Evolutionary conservation across 139 green algal genomes (phyloP).

Genomic region (Micractinium conductrix): DNA sequence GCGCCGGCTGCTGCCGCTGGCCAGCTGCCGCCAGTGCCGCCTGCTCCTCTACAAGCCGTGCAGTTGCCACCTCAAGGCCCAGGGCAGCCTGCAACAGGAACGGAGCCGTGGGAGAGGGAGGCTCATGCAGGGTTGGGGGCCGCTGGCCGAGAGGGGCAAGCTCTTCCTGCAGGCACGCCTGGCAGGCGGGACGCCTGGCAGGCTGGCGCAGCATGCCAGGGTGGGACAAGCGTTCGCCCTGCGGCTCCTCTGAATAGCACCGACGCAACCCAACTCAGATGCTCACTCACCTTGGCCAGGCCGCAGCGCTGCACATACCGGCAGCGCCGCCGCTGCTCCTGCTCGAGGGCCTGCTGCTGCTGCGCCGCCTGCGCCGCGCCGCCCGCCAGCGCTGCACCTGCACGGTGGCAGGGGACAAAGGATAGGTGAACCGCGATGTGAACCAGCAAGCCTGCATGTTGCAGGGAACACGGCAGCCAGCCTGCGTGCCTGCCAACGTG

Average conservation of each 20-base stretch:
- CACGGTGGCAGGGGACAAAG: too few relatives aligned
- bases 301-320: slow-evolving; percentile 12
- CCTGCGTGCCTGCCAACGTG: neutral
- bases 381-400: neutral
- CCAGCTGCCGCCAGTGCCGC: neutral
- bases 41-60: slow-evolving; percentile 26
- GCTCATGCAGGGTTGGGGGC: neutral
- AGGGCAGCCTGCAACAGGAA: neutral
- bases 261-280: too few relatives aligned
- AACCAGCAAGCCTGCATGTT: too few relatives aligned
- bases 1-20: neutral
- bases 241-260: too few relatives aligned
- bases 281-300: slow-evolving; percentile 15
- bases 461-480: neutral
- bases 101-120: too few relatives aligned
- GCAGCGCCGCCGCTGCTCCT: slow-evolving; percentile 16
- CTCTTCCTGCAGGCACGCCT: neutral
- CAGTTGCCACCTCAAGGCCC: neutral
- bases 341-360: neutral
- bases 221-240: too few relatives aligned
- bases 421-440: too few relatives aligned
- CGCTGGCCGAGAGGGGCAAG: too few relatives aligned
- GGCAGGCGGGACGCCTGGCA: too few relatives aligned
- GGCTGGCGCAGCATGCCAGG: neutral
- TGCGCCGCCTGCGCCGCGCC: neutral